A percentile compares a stretch with the other conserved stretches of the same genome.
Evolutionary conservation across 192 early-diverging fungal genomes (phyloP).

Genomic region (Linnemannia exigua): DNA sequence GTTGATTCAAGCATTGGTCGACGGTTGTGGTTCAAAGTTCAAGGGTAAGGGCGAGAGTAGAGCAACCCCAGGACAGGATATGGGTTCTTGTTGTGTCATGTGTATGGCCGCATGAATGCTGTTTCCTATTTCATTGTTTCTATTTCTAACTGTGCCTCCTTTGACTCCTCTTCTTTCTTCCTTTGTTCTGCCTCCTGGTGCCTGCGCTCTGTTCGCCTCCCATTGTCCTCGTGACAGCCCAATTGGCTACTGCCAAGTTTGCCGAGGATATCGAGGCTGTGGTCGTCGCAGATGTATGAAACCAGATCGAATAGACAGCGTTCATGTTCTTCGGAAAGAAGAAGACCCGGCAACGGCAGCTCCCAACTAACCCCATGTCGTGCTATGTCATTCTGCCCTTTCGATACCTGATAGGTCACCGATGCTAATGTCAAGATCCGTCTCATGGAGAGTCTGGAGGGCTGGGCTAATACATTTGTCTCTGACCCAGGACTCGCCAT

Average conservation of each 20-base stretch:
- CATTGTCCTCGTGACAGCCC: conserved; percentile 28
- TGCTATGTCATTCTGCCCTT: neutral
- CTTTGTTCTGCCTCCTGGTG: neutral
- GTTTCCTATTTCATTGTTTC: neutral
- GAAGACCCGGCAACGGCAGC: no score
- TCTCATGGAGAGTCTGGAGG: conserved; percentile 50
- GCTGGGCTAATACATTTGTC: conserved; percentile 36
- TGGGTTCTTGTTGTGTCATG: neutral
- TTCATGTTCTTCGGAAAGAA: neutral
- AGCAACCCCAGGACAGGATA: neutral
- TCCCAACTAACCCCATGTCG: neutral
- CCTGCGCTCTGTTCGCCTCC: neutral
- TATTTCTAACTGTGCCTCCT: neutral
- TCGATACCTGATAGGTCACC: conserved; percentile 25
- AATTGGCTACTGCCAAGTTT: conserved; percentile 53
- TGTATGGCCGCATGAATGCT: neutral
- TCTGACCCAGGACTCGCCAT: conserved; percentile 42
- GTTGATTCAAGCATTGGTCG: conserved; percentile 56
- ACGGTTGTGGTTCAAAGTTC: conserved; percentile 56
- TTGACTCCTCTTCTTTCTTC: neutral
- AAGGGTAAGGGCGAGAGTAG: conserved; percentile 23
- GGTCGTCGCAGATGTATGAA: conserved; percentile 39
- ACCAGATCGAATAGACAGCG: neutral
- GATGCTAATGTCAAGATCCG: conserved; percentile 55
- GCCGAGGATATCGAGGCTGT: conserved; percentile 54